A percentile compares a stretch with the other conserved stretches of the same genome.
These are phyloP conservation scores for Helichrysum umbraculigerum DNA, from an alignment of 129 eudicot species.

Conservation along the genomic window DNA sequence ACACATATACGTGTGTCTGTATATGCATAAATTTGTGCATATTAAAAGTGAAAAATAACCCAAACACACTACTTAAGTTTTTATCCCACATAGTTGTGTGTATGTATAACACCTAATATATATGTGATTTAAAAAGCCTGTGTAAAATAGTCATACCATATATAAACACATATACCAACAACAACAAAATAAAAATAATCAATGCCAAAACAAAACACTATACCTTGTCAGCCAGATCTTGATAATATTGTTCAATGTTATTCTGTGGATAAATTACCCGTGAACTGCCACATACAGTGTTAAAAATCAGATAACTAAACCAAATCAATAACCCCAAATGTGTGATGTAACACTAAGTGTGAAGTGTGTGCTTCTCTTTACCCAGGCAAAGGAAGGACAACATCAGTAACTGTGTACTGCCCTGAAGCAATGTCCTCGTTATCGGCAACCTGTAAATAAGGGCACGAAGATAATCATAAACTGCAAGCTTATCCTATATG, in stretches of 20 bases:
- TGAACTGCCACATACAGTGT: slow-evolving; percentile 55
- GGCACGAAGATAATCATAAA: background rate
- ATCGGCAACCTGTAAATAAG: slow-evolving; percentile 54
- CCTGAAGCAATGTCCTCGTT: slow-evolving; percentile 67
- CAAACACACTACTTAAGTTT: background rate
- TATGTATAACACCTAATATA: background rate
- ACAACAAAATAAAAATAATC: background rate
- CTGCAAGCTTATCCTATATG: slow-evolving; percentile 14
- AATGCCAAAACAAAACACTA: slow-evolving; percentile 1
- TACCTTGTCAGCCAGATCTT: slow-evolving; percentile 81
- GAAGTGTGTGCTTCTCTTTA: slow-evolving; percentile 27
- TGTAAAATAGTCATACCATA: background rate
- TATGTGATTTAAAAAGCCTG: background rate
- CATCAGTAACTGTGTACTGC: slow-evolving; percentile 57
- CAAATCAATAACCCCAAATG: slow-evolving; percentile 14
- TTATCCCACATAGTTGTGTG: background rate
- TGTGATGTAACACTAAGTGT: slow-evolving; percentile 6
- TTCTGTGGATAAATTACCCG: slow-evolving; percentile 75
- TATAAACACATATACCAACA: background rate
- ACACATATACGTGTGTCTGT: background rate
- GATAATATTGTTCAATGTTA: slow-evolving; percentile 72
- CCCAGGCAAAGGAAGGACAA: slow-evolving; percentile 96
- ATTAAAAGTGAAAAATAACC: background rate
- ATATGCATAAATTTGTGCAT: background rate
- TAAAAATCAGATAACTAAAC: slow-evolving; percentile 10